phyloP scores from a whole-genome alignment of 164 flowering plant species.

The Paratinospora sagittata region DNA sequence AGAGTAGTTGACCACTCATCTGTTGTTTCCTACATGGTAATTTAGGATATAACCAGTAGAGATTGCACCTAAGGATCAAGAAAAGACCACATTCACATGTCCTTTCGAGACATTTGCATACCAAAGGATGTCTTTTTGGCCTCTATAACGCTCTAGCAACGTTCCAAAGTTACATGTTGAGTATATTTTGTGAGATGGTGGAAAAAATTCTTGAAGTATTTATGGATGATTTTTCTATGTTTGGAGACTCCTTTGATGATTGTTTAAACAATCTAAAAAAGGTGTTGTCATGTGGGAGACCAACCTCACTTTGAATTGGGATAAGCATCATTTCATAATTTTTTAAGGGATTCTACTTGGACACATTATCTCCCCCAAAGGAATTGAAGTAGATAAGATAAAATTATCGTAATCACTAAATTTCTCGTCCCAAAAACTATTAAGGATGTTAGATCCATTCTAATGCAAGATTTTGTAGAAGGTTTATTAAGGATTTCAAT shows the following conservation, averaged over 20 bases:
- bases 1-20: background rate
- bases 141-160: background rate
- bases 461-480: too few relatives aligned
- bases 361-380: too few relatives aligned
- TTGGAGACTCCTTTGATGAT: background rate
- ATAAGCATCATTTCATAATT: too few relatives aligned
- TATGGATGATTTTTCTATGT: background rate
- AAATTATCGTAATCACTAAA: too few relatives aligned
- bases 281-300: background rate
- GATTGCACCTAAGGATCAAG: background rate
- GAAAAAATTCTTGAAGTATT: background rate
- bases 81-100: background rate
- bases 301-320: background rate
- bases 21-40: background rate
- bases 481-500: too few relatives aligned
- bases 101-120: background rate
- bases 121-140: background rate
- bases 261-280: background rate
- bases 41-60: background rate
- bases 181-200: background rate
- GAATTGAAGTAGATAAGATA: too few relatives aligned
- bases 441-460: too few relatives aligned
- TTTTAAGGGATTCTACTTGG: too few relatives aligned
- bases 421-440: too few relatives aligned
- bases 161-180: background rate